Evolutionary conservation across 73 alveolate species (phyloP), one percentile per base, ranked within the genome.

Genomic region (Stentor roeselii): DNA sequence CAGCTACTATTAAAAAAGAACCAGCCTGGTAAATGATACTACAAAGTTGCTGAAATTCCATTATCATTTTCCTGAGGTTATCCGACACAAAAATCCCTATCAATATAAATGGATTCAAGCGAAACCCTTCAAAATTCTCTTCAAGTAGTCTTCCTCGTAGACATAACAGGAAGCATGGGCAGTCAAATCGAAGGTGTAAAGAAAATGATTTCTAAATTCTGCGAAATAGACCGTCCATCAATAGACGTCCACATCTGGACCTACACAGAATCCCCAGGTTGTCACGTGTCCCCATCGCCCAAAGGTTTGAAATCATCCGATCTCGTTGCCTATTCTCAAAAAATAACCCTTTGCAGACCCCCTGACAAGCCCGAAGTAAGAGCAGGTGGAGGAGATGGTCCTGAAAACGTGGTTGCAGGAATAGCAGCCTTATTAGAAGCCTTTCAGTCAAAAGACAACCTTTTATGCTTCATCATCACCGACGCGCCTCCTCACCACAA

Each of bases 151-250:
- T 50, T 50, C 21, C 67, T 50, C 21, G 30, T 50, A 50, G 67
- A 50, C 67, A 50, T 50, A 11, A 50, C 67, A 11, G 67, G 67
- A 50, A 50, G 67, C 67, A 50, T 50, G 67, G 67, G 67, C 6
- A 50, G 67, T 50, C 67, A 50, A 21, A 50, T 50, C 21, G 67
- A 50, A 50, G 67, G 67, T 6, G 67, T 50, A 50, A 50, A 50
- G 67, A 6, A 11, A 50, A 50, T 50, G 67, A 50, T 50, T 11
- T 50, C 67, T 11, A 21, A 50, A 21, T 50, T 50, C 21, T 50
- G 67, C 67, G 21, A 50, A 50, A 21, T 50, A 11, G 67, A 50
- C 67, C 6, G 67, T 11, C 67, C 67, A 11, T 50, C 67, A 11
- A 21, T 50, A 11, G 67, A 50, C 21, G 67, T 50, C 30, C 67